These are phyloP conservation scores for Phytopythium helicoides DNA, from an alignment of 352 stramenopile genomes.

Conservation along the genomic window DNA sequence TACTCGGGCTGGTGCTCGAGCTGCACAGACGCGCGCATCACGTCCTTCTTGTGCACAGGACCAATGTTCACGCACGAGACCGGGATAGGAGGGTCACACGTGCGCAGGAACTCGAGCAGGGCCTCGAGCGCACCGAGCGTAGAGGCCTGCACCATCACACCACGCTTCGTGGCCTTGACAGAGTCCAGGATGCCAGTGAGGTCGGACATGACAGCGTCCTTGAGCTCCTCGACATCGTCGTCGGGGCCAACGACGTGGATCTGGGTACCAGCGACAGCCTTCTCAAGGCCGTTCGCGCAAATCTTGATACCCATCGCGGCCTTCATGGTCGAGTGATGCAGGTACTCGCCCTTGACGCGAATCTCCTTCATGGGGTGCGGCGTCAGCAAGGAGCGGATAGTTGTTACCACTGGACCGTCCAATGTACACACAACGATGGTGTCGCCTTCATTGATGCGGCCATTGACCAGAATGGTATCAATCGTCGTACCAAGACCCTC, in stretches of 20 bases:
- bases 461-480: constrained; percentile 99
- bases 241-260: constrained; percentile 96
- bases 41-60: constrained; percentile 98
- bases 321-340: constrained; percentile 97
- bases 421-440: constrained; percentile 98
- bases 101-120: constrained; percentile 96
- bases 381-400: constrained; percentile 97
- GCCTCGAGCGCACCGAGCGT: constrained; percentile 98
- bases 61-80: constrained; percentile 97
- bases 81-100: constrained; percentile 92
- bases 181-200: constrained; percentile 94
- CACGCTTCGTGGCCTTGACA: constrained; percentile 94
- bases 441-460: constrained; percentile 93
- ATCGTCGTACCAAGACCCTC: constrained; percentile 99
- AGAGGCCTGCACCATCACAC: constrained; percentile 98
- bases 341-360: constrained; percentile 91
- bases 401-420: constrained; percentile 97
- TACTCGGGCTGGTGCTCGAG: constrained; percentile 97
- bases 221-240: constrained; percentile 98
- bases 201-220: constrained; percentile 96
- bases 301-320: constrained; percentile 99
- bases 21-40: constrained; percentile 98
- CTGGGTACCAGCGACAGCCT: constrained; percentile 97
- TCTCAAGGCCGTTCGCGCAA: constrained; percentile 95
- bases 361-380: constrained; percentile 98